These are phyloP conservation scores for Gaeumannomyces sp. DNA, from an alignment of 2,329 filamentous ascomycete genomes.

Conservation along the genomic window DNA sequence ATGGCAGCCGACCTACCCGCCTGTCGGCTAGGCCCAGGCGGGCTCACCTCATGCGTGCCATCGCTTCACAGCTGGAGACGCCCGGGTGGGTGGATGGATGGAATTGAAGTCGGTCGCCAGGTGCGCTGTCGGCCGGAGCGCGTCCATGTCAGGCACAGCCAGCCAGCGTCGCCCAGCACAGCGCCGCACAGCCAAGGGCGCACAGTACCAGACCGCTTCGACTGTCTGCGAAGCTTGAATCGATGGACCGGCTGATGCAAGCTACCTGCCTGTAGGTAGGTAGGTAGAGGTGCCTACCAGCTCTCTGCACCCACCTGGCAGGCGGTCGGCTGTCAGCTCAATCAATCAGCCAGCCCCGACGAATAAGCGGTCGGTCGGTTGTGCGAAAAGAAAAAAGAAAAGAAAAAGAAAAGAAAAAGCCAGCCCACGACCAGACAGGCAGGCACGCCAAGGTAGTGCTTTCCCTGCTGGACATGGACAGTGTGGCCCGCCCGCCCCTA, in stretches of 20 bases:
- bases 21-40: background rate
- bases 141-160: no score
- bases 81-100: background rate
- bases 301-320: no score
- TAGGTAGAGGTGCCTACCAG: no score
- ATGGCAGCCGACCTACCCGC: background rate
- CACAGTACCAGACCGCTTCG: background rate
- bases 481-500: background rate
- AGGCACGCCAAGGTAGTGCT: background rate
- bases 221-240: no score
- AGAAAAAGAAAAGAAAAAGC: no score
- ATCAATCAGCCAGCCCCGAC: background rate
- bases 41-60: background rate
- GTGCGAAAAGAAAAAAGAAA: background rate
- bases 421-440: no score
- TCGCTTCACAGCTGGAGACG: background rate
- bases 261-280: no score
- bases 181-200: no score
- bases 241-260: background rate
- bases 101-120: background rate
- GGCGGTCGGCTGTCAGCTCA: background rate
- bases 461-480: background rate
- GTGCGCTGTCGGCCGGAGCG: no score
- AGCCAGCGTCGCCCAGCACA: background rate
- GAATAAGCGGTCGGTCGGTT: background rate